Evolutionary conservation across 2,329 filamentous ascomycete genomes (phyloP).

Genomic region (Trichoderma endophyticum): DNA sequence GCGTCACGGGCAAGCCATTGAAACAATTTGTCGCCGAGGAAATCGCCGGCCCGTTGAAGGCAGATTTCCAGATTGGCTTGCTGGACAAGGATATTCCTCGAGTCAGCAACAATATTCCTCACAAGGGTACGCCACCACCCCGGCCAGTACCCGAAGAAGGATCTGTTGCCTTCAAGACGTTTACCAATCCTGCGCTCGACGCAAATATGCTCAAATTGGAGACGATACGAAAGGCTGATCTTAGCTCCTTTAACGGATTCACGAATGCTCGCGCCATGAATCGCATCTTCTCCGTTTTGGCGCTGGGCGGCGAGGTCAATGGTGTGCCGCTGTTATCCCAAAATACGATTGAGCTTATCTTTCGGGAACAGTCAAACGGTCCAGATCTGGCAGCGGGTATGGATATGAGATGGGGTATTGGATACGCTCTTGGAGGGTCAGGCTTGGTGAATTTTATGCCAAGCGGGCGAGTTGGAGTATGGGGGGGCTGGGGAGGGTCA

Average conservation of each 20-base stretch:
- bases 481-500: conserved; percentile 47
- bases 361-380: conserved; percentile 42
- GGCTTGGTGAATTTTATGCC: conserved; percentile 21
- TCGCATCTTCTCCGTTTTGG: conserved; percentile 36
- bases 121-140: conserved; percentile 30
- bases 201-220: conserved; percentile 26
- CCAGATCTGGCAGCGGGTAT: conserved; percentile 37
- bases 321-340: conserved; percentile 36
- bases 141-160: background rate
- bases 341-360: conserved; percentile 42
- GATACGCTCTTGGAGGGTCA: conserved; percentile 26
- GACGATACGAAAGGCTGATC: conserved; percentile 38
- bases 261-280: conserved; percentile 43
- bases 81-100: conserved; percentile 41
- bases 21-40: conserved; percentile 38
- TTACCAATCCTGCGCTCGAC: conserved; percentile 25
- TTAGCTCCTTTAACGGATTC: conserved; percentile 45
- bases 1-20: conserved; percentile 39
- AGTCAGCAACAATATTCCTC: conserved; percentile 34
- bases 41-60: conserved; percentile 40
- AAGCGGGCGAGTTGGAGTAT: conserved; percentile 35
- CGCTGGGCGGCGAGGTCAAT: conserved; percentile 23
- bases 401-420: conserved; percentile 41
- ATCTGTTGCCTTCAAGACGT: conserved; percentile 26
- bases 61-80: conserved; percentile 47